phyloP scores from a whole-genome alignment of 2,329 filamentous ascomycete species.

The Plenodomus tracheiphilus region DNA sequence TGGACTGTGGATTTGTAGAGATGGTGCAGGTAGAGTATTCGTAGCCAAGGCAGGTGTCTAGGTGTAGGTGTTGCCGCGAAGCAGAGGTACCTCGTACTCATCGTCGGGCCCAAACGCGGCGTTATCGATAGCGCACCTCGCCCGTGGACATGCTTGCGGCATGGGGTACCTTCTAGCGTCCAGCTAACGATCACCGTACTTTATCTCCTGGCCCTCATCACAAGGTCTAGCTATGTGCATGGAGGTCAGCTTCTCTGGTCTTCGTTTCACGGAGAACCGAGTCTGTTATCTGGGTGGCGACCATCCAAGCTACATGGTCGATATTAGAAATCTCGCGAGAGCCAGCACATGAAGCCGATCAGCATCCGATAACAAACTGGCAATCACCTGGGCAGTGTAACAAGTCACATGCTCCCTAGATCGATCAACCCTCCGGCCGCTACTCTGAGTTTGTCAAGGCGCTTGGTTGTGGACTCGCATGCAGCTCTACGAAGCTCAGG shows the following conservation, averaged over 20 bases:
- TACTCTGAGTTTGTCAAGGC: background rate
- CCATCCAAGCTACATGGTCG: background rate
- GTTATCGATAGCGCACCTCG: background rate
- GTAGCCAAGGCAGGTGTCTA: background rate
- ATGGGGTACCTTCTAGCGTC: background rate
- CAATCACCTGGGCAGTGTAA: background rate
- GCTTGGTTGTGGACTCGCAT: background rate
- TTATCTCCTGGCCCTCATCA: background rate
- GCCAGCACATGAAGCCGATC: background rate
- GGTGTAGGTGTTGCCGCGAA: conserved; percentile 4
- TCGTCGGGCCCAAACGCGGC: conserved; percentile 1
- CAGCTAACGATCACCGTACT: background rate
- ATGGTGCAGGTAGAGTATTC: background rate
- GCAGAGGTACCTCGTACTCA: conserved; percentile 1
- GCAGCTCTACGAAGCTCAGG: background rate
- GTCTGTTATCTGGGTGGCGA: background rate
- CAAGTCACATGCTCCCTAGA: background rate
- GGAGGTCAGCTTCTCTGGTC: background rate
- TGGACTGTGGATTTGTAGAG: background rate
- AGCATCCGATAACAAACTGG: background rate
- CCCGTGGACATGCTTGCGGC: background rate
- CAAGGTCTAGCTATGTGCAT: background rate
- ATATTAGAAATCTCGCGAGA: background rate
- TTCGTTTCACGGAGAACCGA: background rate
- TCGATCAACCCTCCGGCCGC: background rate